Conservation (phyloP, 768 basidiomycete genomes). For the Xerocomellus dryophilus region DNA sequence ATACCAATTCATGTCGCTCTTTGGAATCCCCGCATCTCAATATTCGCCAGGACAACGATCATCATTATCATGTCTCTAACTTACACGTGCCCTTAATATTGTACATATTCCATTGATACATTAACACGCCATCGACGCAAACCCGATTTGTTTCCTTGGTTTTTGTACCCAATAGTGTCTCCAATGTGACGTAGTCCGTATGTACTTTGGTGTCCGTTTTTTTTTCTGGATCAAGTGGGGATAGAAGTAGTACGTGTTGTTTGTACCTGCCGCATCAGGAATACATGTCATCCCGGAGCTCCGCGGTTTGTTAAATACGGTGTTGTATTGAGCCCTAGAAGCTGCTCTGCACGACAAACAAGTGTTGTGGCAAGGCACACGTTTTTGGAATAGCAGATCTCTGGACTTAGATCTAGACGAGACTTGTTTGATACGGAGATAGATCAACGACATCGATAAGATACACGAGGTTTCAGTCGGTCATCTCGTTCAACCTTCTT, state of each 20-base stretch:
- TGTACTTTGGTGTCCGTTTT: constrained; percentile 27
- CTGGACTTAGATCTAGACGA: constrained; percentile 11
- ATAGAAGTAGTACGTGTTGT: constrained; percentile 20
- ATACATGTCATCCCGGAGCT: constrained; percentile 23
- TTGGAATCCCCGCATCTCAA: constrained; percentile 33
- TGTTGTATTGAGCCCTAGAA: constrained; percentile 6
- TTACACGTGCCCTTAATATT: constrained; percentile 38
- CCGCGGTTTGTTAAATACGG: constrained; percentile 26
- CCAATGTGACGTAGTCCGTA: constrained; percentile 26
- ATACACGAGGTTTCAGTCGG: constrained; percentile 15
- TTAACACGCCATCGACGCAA: constrained; percentile 28
- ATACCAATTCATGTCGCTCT: constrained; percentile 35
- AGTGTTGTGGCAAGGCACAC: constrained; percentile 2
- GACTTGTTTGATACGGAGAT: constrained; percentile 5
- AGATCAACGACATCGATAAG: constrained; percentile 22
- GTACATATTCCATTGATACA: constrained; percentile 34
- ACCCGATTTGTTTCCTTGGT: constrained; percentile 19
- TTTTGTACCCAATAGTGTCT: constrained; percentile 27
- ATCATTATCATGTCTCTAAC: constrained; percentile 35
- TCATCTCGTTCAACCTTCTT: background rate
- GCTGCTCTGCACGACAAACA: constrained; percentile 2
- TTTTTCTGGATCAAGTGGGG: constrained; percentile 17
- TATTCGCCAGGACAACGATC: constrained; percentile 36
- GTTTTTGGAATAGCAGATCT: constrained; percentile 12
- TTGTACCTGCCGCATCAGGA: background rate